These are phyloP conservation scores for Cantharellus anzutake DNA, from an alignment of 768 basidiomycete genomes.

Conservation along the genomic window DNA sequence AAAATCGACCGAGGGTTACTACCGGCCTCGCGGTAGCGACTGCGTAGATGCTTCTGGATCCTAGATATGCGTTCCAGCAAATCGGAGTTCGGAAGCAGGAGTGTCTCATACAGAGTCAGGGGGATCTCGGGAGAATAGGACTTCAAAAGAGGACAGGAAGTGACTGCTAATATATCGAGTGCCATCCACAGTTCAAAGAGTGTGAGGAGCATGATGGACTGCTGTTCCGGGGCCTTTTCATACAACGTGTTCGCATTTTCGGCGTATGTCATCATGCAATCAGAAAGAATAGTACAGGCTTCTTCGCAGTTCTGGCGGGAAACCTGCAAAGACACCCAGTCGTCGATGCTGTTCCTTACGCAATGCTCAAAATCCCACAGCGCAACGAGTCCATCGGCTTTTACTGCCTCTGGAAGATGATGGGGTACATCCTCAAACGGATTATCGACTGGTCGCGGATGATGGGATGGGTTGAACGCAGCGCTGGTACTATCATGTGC, in stretches of 20 bases:
- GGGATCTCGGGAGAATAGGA: constrained; percentile 30
- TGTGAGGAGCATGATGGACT: constrained; percentile 26
- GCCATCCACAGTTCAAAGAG: constrained; percentile 31
- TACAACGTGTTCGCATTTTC: background rate
- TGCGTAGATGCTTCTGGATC: background rate
- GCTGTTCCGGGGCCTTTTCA: constrained; percentile 8
- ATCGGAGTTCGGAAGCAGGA: constrained; percentile 14
- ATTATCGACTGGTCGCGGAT: background rate
- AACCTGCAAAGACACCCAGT: background rate
- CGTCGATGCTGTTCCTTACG: background rate
- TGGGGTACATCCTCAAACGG: background rate
- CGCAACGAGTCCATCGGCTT: background rate
- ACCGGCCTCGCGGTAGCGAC: background rate
- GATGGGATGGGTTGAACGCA: background rate
- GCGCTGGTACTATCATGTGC: no score
- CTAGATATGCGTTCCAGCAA: background rate
- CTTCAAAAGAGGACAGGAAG: constrained; percentile 20
- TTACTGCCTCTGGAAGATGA: background rate
- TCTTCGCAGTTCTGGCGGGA: no score
- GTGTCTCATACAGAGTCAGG: constrained; percentile 18
- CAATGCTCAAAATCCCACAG: constrained; percentile 1
- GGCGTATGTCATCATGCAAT: background rate
- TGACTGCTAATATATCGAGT: constrained; percentile 22
- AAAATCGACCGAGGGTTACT: no score
- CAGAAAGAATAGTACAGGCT: background rate